These are phyloP conservation scores for Phanerodontia chrysosporium DNA, from an alignment of 768 basidiomycete species.

Conservation along the genomic window DNA sequence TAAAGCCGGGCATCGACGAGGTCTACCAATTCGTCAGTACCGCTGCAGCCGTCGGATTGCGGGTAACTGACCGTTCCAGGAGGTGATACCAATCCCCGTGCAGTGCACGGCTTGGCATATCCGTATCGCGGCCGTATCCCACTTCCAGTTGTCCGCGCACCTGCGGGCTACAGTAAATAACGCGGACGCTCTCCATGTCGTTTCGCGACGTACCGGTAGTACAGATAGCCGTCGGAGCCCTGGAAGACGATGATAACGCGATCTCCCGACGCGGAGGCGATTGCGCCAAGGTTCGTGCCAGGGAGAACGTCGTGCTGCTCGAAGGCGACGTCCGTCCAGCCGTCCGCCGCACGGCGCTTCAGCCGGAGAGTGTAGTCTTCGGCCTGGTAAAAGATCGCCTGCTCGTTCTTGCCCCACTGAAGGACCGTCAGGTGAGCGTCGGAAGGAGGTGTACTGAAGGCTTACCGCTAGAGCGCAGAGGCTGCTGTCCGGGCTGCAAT, in stretches of 20 bases:
- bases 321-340: constrained; percentile 1
- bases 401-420: neutral
- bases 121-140: neutral
- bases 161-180: neutral
- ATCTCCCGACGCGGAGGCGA: neutral
- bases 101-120: neutral
- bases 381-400: constrained; percentile 3
- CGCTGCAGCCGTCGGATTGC: neutral
- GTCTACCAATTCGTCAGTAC: neutral
- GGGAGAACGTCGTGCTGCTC: neutral
- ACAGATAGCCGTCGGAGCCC: neutral
- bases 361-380: neutral
- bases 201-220: constrained; percentile 1
- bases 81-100: neutral
- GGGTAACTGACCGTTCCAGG: neutral
- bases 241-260: neutral
- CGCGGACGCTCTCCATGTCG: too few relatives aligned
- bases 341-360: neutral
- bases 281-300: neutral
- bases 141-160: neutral
- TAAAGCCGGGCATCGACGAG: neutral
- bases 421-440: neutral
- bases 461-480: constrained; percentile 4
- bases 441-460: neutral
- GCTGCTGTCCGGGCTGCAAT: constrained; percentile 1